Evolutionary conservation across 441 rosid genomes (phyloP), one percentile per base, ranked within the genome.

Genomic region (Macaranga tanarius): DNA sequence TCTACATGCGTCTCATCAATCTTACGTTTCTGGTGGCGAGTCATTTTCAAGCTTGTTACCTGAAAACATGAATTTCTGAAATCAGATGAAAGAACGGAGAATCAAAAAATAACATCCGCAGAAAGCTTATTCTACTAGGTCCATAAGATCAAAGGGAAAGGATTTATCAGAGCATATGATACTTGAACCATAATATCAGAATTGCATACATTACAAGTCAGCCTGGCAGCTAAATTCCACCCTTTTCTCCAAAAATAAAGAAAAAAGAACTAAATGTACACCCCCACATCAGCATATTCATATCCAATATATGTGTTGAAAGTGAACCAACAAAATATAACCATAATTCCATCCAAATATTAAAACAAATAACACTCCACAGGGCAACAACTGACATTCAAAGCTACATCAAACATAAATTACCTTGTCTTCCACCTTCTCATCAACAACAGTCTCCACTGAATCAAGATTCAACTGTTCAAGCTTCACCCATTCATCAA

Each of bases 401-500:
- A 31, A 31, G 38, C 38, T 31, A 31, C 3, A 34, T 34, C 38
- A 34, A 4, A 34, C n/a, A 34, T 4, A 51, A 61, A 63, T 61
- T 75, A 92, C 99, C 99, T 96, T 96, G 71, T 96, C 99, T 78
- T 96, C 99, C 69, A 96, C 97, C 82, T 93, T 96, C 80, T 96
- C 99, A 83, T 93, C 98, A 45, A 96, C 89, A 64, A 93, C 98
- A 42, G 96, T 77, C 83, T 93, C 98, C 38, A 96, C 97, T 1
- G 99, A 96, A 75, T 83, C 89, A 77, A 93, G 98, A 82, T 96
- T 96, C 23, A 96, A 86, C 48, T 93, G 99, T 56, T 93, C 98
- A 60, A 92, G 97, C 82, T 90, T 93, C 77, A 92, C 97, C 98
- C 99, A 96, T 76, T 96, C 99, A 82, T 96, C 99, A 44, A 96